Percentiles rank a stretch among this genome's conserved stretches.
Evolutionary conservation across 108 stramenopile genomes (phyloP).

Genomic region (Pseudonitzschia multistriata): DNA sequence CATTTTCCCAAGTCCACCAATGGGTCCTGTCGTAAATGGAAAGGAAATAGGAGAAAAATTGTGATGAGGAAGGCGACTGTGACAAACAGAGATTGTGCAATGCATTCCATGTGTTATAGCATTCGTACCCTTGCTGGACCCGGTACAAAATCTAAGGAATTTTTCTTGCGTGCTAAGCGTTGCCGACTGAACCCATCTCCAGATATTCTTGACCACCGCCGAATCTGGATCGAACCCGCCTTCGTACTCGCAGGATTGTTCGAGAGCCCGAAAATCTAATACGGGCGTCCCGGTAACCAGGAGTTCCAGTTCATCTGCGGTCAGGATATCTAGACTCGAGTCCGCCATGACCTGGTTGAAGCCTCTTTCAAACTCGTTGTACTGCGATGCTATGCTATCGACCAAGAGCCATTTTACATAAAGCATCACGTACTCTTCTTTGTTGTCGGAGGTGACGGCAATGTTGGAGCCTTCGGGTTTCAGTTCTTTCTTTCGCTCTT

Average conservation of each 20-base stretch:
- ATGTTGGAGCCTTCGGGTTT: slow-evolving; percentile 79
- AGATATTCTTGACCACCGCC: slow-evolving; percentile 63
- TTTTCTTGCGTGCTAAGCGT: slow-evolving; percentile 52
- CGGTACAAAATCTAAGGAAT: slow-evolving; percentile 91
- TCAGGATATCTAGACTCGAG: slow-evolving; percentile 67
- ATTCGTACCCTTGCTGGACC: slow-evolving; percentile 44
- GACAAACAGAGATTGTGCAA: neutral
- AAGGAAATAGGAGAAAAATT: neutral
- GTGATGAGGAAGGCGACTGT: neutral
- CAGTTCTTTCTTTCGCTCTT: slow-evolving; percentile 66
- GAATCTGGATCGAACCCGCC: slow-evolving; percentile 70
- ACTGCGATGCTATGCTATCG: slow-evolving; percentile 73
- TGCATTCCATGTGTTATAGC: neutral
- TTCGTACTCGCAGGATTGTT: slow-evolving; percentile 74
- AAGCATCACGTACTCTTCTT: slow-evolving; percentile 84
- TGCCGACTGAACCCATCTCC: slow-evolving; percentile 67
- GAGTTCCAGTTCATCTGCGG: slow-evolving; percentile 86
- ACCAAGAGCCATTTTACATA: slow-evolving; percentile 83
- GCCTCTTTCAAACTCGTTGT: slow-evolving; percentile 74
- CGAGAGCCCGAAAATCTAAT: slow-evolving; percentile 81
- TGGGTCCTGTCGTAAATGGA: slow-evolving; percentile 51
- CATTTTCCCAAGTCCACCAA: slow-evolving; percentile 88
- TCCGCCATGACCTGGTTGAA: slow-evolving; percentile 73
- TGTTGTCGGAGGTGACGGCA: slow-evolving; percentile 77
- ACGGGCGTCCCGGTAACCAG: slow-evolving; percentile 82